phyloP scores from a whole-genome alignment of 192 early-diverging fungal species.

The Coemansia sp. region DNA sequence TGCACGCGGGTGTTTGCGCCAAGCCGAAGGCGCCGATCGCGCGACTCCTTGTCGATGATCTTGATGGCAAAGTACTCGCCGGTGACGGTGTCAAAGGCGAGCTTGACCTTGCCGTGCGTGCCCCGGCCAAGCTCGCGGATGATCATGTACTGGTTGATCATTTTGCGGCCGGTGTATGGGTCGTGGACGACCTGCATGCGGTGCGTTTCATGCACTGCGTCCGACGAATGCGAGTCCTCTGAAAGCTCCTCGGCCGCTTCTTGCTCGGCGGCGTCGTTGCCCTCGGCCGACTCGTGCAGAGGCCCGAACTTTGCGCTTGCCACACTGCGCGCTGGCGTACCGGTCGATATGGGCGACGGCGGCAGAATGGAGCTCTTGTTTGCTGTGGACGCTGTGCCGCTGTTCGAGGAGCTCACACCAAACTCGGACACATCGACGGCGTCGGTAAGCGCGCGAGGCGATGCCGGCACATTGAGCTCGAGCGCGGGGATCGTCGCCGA shows the following conservation, averaged over 20 bases:
- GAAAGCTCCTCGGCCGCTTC: not conserved
- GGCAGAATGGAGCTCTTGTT: slow-evolving; percentile 14
- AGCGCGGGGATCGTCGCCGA: slow-evolving; percentile 35
- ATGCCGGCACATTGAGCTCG: slow-evolving; percentile 26
- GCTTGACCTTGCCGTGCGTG: slow-evolving; percentile 94
- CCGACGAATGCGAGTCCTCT: slow-evolving; percentile 10
- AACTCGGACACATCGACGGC: slow-evolving; percentile 50
- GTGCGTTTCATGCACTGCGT: slow-evolving; percentile 76
- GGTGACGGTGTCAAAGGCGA: slow-evolving; percentile 77
- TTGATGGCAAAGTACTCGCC: slow-evolving; percentile 64
- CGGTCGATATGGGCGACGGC: slow-evolving; percentile 31
- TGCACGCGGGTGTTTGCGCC: slow-evolving; percentile 20
- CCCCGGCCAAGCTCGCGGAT: slow-evolving; percentile 87
- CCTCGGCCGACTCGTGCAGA: slow-evolving; percentile 19
- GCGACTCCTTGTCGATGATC: slow-evolving; percentile 56
- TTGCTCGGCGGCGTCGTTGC: slow-evolving; percentile 5
- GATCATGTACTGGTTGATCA: slow-evolving; percentile 95
- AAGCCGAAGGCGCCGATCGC: slow-evolving; percentile 42
- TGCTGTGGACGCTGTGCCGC: not conserved
- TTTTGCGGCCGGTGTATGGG: slow-evolving; percentile 82
- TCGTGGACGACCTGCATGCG: slow-evolving; percentile 82
- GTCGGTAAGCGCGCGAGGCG: slow-evolving; percentile 34
- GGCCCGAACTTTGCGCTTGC: slow-evolving; percentile 31
- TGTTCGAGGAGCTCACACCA: slow-evolving; percentile 25
- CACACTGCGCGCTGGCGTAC: slow-evolving; percentile 32